A percentile compares a stretch with the other conserved stretches of the same genome.
Conservation (phyloP, 768 basidiomycete species). For the Xanthoconium stramineum region DNA sequence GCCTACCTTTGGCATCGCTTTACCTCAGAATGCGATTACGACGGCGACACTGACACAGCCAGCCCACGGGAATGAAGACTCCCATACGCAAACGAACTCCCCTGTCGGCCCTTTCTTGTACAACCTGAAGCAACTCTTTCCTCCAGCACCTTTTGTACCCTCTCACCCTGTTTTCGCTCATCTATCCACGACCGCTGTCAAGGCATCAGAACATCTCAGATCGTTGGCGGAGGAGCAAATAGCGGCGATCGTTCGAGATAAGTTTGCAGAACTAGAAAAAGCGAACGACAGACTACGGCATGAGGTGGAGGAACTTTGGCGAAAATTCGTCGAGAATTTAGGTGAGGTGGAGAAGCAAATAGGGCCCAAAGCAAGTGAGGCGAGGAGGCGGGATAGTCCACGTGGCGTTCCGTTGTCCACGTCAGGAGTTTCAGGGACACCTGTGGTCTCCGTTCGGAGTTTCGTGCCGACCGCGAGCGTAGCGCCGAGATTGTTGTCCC, state of each 20-base stretch:
- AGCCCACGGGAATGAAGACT: conserved; percentile 25
- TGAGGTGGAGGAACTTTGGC: conserved; percentile 66
- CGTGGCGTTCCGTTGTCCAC: conserved; percentile 19
- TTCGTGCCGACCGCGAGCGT: conserved; percentile 52
- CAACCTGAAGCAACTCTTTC: conserved; percentile 58
- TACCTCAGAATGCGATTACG: conserved; percentile 30
- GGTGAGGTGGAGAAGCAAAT: conserved; percentile 41
- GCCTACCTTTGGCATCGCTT: conserved; percentile 42
- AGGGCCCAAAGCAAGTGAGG: conserved; percentile 16
- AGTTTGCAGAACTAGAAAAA: conserved; percentile 53
- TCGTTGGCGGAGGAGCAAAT: conserved; percentile 58
- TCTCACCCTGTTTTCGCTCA: conserved; percentile 69
- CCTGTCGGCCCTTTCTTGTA: conserved; percentile 43
- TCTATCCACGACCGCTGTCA: conserved; percentile 54
- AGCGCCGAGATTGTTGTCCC: conserved; percentile 34
- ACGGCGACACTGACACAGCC: conserved; percentile 27
- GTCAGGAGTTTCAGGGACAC: conserved; percentile 29
- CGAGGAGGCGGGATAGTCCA: conserved; percentile 19
- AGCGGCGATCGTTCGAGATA: conserved; percentile 47
- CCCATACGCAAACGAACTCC: conserved; percentile 19
- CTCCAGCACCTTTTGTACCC: conserved; percentile 74
- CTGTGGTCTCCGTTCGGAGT: conserved; percentile 43
- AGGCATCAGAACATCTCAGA: conserved; percentile 53
- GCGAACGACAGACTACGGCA: conserved; percentile 51
- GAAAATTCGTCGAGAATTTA: conserved; percentile 48